Base-by-base conservation (phyloP, 78 protist genomes). In the Tieghemostelium lacteum region DNA sequence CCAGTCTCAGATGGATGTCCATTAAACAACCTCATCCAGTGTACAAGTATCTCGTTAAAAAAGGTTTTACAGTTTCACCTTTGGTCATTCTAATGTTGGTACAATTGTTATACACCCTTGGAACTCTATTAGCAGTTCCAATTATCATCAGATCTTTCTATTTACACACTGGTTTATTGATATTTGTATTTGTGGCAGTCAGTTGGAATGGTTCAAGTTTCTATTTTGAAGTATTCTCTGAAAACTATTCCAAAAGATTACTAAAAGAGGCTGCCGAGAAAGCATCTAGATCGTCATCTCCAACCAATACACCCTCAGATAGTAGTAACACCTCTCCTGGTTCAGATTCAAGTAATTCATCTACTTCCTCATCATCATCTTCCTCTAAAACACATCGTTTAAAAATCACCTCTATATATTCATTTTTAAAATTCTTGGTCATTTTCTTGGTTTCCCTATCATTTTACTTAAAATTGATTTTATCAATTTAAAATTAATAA, bases 141-240 rank as follows among this genome's bases (percentile, higher is more conserved):
- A 65, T 88, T 1, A n/a, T 89, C 1, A 85, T 80, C 49, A 33
- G 52, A 45, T 71, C 83, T 28, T 73, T 80, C 14, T 37, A 40
- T 50, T 22, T 91, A 7, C 94, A 94, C 50, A 26, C 93, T 8
- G 50, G 29, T 58, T 94, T 67, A 65, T 26, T 72, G 65, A 36
- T 65, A 19, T 54, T 64, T 57, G 62, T 94, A 37, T 80, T 88
- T 34, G 57, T 91, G 20, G 19, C 57, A 0, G 80, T 75, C 54
- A 57, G 66, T 22, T 91, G 94, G 94, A 85, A 89, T 65, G 96
- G 96, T 17, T 92, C 96, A 1, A 33, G 50, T 17, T 94, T 78
- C 61, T 94, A 94, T 40, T 92, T 94, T 55, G 96, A 94, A 40
- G 87, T 86, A 6, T 94, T 94, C 71, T 45, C 63, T 40, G 83